phyloP scores from a whole-genome alignment of 1,139 yeast genomes.

The Hanseniaspora uvarum region DNA sequence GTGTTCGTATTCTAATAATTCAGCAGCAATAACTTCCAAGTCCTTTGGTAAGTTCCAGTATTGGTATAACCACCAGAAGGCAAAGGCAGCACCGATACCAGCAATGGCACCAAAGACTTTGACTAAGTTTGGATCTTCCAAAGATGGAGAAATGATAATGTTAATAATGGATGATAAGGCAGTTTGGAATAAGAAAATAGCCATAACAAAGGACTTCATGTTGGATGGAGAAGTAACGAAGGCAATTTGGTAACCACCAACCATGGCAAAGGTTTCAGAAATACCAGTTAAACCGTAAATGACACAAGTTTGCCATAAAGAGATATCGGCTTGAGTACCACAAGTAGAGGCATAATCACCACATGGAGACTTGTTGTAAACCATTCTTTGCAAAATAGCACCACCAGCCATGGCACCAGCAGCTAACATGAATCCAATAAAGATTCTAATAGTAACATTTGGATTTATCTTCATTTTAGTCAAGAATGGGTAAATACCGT shows the following conservation, averaged over 20 bases:
- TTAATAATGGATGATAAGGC: constrained; percentile 53
- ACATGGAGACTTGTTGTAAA: constrained; percentile 71
- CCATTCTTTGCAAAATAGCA: constrained; percentile 65
- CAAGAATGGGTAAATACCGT: constrained; percentile 46
- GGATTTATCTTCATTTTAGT: constrained; percentile 49
- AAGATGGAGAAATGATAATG: constrained; percentile 46
- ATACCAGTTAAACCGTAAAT: constrained; percentile 49
- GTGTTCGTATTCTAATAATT: constrained; percentile 10
- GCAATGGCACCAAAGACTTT: constrained; percentile 48
- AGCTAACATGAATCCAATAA: constrained; percentile 64
- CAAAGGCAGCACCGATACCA: constrained; percentile 38
- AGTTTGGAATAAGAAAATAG: constrained; percentile 50
- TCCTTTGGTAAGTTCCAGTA: constrained; percentile 45
- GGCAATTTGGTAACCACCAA: constrained; percentile 62
- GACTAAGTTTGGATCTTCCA: constrained; percentile 45
- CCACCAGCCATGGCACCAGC: constrained; percentile 67
- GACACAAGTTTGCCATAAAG: constrained; percentile 46
- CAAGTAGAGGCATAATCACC: constrained; percentile 47
- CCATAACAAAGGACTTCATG: constrained; percentile 60
- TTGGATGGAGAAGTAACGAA: constrained; percentile 58
- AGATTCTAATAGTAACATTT: constrained; percentile 37
- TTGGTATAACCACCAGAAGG: constrained; percentile 37
- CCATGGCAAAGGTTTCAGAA: constrained; percentile 60
- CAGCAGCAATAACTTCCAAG: constrained; percentile 13
- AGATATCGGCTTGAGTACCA: constrained; percentile 40